A percentile compares a stretch with the other conserved stretches of the same genome.
Evolutionary conservation across 768 basidiomycete genomes (phyloP).

Genomic region (Serendipita indica): DNA sequence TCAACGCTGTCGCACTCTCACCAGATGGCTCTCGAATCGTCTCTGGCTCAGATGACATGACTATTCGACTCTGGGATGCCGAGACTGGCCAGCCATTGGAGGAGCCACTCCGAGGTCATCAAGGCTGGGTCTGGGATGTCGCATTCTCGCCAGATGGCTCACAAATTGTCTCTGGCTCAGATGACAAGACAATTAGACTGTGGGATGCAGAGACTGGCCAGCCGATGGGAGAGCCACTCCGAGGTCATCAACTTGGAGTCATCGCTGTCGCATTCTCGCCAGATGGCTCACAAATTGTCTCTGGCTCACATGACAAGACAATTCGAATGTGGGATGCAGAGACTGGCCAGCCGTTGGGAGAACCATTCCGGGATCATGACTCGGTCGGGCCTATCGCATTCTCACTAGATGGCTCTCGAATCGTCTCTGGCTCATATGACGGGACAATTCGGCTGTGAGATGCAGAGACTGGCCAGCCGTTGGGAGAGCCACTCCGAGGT

Average conservation of each 20-base stretch:
- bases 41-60: too few relatives aligned
- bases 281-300: slow-evolving; percentile 14
- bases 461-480: slow-evolving; percentile 4
- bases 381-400: slow-evolving; percentile 10
- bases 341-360: slow-evolving; percentile 15
- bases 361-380: not conserved
- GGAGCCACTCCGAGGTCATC: too few relatives aligned
- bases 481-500: not conserved
- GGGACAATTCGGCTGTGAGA: slow-evolving; percentile 13
- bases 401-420: not conserved
- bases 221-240: slow-evolving; percentile 18
- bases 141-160: too few relatives aligned
- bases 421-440: slow-evolving; percentile 12
- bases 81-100: too few relatives aligned
- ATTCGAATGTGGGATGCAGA: slow-evolving; percentile 9
- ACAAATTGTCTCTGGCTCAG: too few relatives aligned
- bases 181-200: too few relatives aligned
- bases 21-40: too few relatives aligned
- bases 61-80: too few relatives aligned
- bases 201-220: slow-evolving; percentile 15
- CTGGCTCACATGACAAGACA: slow-evolving; percentile 22
- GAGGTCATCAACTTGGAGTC: slow-evolving; percentile 20
- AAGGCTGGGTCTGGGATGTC: too few relatives aligned
- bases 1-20: too few relatives aligned
- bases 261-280: slow-evolving; percentile 23